These are phyloP conservation scores for Fusarium floridanum DNA, from an alignment of 2,329 filamentous ascomycete genomes.

Conservation along the genomic window DNA sequence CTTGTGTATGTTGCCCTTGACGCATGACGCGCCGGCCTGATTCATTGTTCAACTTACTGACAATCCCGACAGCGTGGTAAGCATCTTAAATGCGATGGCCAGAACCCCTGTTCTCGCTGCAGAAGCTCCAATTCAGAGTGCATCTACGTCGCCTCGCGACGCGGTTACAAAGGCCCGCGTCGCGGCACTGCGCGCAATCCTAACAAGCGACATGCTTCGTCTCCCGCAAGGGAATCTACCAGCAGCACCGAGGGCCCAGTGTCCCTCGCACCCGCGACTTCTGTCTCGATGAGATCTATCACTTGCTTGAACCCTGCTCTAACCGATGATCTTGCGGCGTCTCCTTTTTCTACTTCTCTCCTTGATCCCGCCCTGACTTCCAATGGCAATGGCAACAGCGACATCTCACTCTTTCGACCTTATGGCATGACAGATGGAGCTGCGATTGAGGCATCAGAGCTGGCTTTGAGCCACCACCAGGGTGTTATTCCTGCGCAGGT, in stretches of 20 bases:
- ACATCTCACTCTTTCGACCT: slow-evolving; percentile 29
- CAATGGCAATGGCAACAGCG: slow-evolving; percentile 15
- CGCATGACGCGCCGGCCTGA: neutral
- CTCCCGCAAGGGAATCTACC: slow-evolving; percentile 45
- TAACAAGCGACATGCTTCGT: slow-evolving; percentile 65
- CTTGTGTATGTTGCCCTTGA: slow-evolving; percentile 61
- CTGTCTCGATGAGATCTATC: slow-evolving; percentile 24
- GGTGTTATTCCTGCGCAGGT: slow-evolving; percentile 33
- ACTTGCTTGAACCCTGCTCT: slow-evolving; percentile 28
- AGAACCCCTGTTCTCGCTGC: slow-evolving; percentile 78
- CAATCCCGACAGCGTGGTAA: slow-evolving; percentile 63
- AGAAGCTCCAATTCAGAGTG: slow-evolving; percentile 70
- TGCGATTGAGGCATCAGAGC: slow-evolving; percentile 36
- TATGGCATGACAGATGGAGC: slow-evolving; percentile 43
- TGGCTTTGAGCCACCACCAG: slow-evolving; percentile 34
- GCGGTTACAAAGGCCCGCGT: slow-evolving; percentile 76
- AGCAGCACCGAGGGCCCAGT: slow-evolving; percentile 53
- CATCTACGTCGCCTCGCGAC: slow-evolving; percentile 78
- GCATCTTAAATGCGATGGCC: slow-evolving; percentile 83
- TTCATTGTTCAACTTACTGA: slow-evolving; percentile 10
- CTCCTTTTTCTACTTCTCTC: slow-evolving; percentile 38
- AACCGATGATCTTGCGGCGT: slow-evolving; percentile 21
- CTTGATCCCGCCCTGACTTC: slow-evolving; percentile 15
- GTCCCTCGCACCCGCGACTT: slow-evolving; percentile 55
- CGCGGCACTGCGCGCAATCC: slow-evolving; percentile 57